A percentile compares a stretch with the other conserved stretches of the same genome.
phyloP scores from a whole-genome alignment of 768 basidiomycete genomes.

The Clitopilus passeckerianus region DNA sequence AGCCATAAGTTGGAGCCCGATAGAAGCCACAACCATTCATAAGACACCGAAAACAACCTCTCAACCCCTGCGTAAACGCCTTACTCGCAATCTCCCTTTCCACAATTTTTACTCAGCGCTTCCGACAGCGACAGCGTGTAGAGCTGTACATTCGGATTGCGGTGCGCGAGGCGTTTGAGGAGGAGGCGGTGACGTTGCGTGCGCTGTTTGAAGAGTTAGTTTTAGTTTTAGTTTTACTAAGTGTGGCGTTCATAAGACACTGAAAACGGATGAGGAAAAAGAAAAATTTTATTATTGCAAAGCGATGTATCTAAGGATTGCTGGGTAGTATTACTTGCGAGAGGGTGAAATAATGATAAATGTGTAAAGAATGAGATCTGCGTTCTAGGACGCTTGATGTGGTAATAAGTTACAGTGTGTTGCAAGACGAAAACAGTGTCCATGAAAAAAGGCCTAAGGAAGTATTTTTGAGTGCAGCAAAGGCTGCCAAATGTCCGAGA shows the following conservation, averaged over 20 bases:
- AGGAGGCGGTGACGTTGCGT: conserved; percentile 80
- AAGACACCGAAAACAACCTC: conserved; percentile 78
- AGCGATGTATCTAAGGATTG: neutral
- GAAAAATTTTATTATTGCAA: neutral
- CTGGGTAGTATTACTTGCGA: neutral
- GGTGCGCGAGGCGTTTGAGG: conserved; percentile 87
- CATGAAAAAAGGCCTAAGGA: neutral
- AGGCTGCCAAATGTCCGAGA: neutral
- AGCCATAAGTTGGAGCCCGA: no score
- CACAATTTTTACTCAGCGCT: conserved; percentile 89
- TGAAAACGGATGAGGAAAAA: neutral
- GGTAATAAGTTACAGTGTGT: neutral
- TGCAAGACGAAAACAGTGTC: neutral
- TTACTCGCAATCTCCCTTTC: conserved; percentile 83
- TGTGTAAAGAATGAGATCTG: neutral
- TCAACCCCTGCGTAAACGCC: conserved; percentile 87
- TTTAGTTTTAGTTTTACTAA: no score
- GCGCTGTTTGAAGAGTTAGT: conserved; percentile 50
- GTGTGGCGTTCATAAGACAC: no score
- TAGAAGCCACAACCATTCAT: no score
- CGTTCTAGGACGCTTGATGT: neutral
- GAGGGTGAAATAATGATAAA: neutral
- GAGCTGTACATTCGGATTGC: conserved; percentile 95
- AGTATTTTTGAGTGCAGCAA: neutral
- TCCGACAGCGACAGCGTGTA: conserved; percentile 88